Evolutionary conservation across 495 filamentous ascomycete species (phyloP), one percentile per base, ranked within the genome.

Genomic region (Staphylotrichum tortipilum): DNA sequence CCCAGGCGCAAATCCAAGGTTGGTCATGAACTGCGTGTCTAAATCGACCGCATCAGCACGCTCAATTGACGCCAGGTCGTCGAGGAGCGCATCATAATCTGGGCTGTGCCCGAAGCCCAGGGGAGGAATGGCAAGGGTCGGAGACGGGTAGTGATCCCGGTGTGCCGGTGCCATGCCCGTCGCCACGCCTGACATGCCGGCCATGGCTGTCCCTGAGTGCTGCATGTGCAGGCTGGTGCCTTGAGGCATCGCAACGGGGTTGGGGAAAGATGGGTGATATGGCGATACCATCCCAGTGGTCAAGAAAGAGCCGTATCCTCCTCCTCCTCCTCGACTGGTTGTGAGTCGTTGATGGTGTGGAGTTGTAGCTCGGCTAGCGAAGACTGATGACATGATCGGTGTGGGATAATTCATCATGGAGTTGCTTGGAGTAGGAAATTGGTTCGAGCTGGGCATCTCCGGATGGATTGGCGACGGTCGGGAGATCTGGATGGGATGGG

Each of bases 61-160:
- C 53, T 84, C 81, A 9, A 81, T 70, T 41, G 78, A 75, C n/a
- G 77, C 77, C 3, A 84, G 68, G 36, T 84, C 79, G 56, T 81
- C 77, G 56, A 82, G 74, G 29, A 82, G 77, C 3, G 78, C 73
- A 45, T 84, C 81, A 23, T 78, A 68, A 37, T 80, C 76, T 17
- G 49, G 34, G 28, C 52, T 46, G 3, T 31, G 29, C 4, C 45
- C 52, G 21, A 61, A 48, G n/a, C 42, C 53, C 21, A 47, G 8
- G 21, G 47, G 29, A 15, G 14, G 54, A 7, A 53, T 28, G n/a
- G 47, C 33, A 17, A 49, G 51, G 12, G 49, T 47, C 24, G 34
- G 53, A 50, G 56, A 52, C n/a, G 23, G 50, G 22, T 60, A 54
- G 36, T 50, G 54, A 4, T 56, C 56, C 41, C 56, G 48, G 12